Percentiles rank a stretch among this genome's conserved stretches.
These are phyloP conservation scores for Papiliotrema nemorosa DNA, from an alignment of 1,284 basidiomycete species.

Conservation along the genomic window DNA sequence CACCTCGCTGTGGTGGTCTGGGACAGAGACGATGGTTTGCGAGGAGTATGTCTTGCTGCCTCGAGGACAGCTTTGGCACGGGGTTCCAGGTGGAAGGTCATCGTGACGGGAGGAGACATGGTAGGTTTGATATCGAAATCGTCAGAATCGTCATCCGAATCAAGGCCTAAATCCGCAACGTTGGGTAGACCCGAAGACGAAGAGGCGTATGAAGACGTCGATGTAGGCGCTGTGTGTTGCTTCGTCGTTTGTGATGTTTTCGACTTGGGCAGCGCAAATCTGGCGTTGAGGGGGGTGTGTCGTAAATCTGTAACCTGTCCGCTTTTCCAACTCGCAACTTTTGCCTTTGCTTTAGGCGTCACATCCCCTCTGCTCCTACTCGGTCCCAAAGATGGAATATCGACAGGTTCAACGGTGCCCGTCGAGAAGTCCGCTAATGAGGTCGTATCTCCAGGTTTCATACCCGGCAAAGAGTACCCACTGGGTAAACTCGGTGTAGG, in stretches of 20 bases:
- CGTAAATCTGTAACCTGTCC: conserved; percentile 70
- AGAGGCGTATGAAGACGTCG: too few species aligned
- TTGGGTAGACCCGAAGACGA: too few species aligned
- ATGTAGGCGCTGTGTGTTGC: not conserved
- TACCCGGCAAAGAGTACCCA: conserved; percentile 32
- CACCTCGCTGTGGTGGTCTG: conserved; percentile 13
- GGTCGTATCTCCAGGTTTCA: conserved; percentile 5
- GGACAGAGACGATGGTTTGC: conserved; percentile 3
- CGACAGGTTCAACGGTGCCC: conserved; percentile 13
- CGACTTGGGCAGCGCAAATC: conserved; percentile 26
- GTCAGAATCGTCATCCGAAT: conserved; percentile 38
- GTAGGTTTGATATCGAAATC: conserved; percentile 58
- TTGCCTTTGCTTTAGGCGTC: conserved; percentile 22
- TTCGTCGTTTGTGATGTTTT: conserved; percentile 1
- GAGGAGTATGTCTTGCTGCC: conserved; percentile 54
- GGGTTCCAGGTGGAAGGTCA: conserved; percentile 74
- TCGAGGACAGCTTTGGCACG: conserved; percentile 53
- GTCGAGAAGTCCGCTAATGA: conserved; percentile 15
- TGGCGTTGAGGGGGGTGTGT: conserved; percentile 56
- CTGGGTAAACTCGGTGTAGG: conserved; percentile 37
- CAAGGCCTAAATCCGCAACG: conserved; percentile 31
- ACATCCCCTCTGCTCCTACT: too few species aligned
- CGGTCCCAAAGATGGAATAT: not conserved
- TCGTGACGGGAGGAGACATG: conserved; percentile 81
- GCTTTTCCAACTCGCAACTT: conserved; percentile 62